Evolutionary conservation across 164 flowering plant species (phyloP), one percentile per base, ranked within the genome.

Genomic region (Berberis thunbergii): DNA sequence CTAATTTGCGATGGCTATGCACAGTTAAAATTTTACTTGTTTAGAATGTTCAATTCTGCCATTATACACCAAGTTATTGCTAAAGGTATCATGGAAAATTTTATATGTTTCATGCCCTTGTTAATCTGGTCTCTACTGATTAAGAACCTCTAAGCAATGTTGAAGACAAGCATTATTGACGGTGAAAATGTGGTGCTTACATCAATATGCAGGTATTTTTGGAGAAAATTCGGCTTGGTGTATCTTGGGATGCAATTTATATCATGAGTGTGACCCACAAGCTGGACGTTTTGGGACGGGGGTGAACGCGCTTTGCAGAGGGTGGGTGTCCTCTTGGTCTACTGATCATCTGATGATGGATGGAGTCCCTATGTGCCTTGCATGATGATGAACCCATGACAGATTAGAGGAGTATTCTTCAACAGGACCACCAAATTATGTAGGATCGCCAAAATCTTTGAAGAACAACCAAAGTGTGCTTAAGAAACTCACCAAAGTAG

Each of bases 241-340:
- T 72, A 87, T n/a, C 90, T 1, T 85, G 87, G 90, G 94, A 87
- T 61, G 90, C 94, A 1, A n/a, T n/a, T 83, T 87, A 69, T 87
- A 85, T 57, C 81, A 78, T 0, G n/a, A 77, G 41, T 38, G 88
- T 84, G 4, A 82, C 52, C 90, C 88, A n/a, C n/a, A n/a, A 0
- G 49, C 72, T 3, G 94, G 94, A 0, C n/a, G n/a, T 77, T 87
- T 0, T 69, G 75, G 79, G 83, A 80, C n/a, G 8, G 91, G 96
- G 0, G 84, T 86, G 0, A 69, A 76, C n/a, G 66, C 79, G 78
- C 6, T 72, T 88, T 0, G 84, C 67, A 8, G 84, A 78, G 1
- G 89, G 87, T 4, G 91, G 91, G 7, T 73, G 83, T 58, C 89
- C 89, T 6, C 96, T 89, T 0, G 88, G 84, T 0, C 49, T 86